phyloP scores from a whole-genome alignment of 2,329 filamentous ascomycete species.

The Phialophora macrospora region DNA sequence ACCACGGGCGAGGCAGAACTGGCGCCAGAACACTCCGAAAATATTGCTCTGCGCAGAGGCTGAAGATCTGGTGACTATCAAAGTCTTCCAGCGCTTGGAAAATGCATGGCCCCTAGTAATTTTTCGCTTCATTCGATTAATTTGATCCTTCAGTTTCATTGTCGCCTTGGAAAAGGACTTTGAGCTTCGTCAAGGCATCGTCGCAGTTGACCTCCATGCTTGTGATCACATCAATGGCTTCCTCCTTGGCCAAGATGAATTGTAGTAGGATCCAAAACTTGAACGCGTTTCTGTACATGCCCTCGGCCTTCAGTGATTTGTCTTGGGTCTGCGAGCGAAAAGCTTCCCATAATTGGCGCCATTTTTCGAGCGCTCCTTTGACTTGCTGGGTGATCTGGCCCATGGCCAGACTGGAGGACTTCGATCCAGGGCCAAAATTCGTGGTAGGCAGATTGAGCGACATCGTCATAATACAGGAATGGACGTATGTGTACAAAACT shows the following conservation, averaged over 20 bases:
- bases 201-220: slow-evolving; percentile 53
- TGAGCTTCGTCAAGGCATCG: slow-evolving; percentile 50
- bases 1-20: neutral
- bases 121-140: neutral
- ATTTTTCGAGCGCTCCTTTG: slow-evolving; percentile 45
- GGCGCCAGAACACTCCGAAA: too few relatives aligned
- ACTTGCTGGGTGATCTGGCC: slow-evolving; percentile 39
- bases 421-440: slow-evolving; percentile 34
- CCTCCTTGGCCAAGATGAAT: slow-evolving; percentile 49
- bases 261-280: slow-evolving; percentile 52
- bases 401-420: neutral
- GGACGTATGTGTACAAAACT: slow-evolving; percentile 51
- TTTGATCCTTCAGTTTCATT: slow-evolving; percentile 4
- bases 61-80: neutral
- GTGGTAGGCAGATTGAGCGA: slow-evolving; percentile 40
- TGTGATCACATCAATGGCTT: slow-evolving; percentile 51
- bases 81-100: neutral
- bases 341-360: slow-evolving; percentile 48
- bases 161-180: slow-evolving; percentile 48
- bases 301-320: slow-evolving; percentile 49
- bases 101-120: neutral
- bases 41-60: neutral
- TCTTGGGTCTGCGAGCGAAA: slow-evolving; percentile 43
- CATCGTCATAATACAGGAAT: slow-evolving; percentile 47
- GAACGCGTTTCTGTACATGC: slow-evolving; percentile 51